phyloP scores from a whole-genome alignment of 1,284 basidiomycete genomes.

The Cutaneotrichosporon cutaneum region DNA sequence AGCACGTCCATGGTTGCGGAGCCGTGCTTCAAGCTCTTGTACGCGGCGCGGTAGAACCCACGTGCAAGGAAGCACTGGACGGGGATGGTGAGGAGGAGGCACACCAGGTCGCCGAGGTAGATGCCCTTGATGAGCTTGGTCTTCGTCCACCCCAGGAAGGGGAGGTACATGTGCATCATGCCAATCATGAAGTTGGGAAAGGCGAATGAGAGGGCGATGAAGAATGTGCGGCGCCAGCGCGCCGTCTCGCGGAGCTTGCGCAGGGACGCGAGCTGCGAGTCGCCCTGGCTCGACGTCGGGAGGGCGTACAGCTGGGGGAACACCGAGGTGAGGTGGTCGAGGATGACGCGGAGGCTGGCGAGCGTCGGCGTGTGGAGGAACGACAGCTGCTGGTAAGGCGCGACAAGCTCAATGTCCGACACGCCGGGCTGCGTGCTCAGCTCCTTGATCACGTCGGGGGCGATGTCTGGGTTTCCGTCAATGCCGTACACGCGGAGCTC shows the following conservation, averaged over 20 bases:
- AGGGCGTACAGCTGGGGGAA: conserved; percentile 50
- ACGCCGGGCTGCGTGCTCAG: conserved; percentile 68
- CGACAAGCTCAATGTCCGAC: conserved; percentile 67
- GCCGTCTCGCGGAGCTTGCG: conserved; percentile 87
- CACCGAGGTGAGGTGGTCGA: conserved; percentile 74
- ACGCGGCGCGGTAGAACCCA: conserved; percentile 86
- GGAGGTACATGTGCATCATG: conserved; percentile 73
- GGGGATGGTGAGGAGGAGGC: conserved; percentile 80
- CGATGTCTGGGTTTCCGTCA: conserved; percentile 32
- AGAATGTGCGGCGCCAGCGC: conserved; percentile 82
- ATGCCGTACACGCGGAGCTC: conserved; percentile 49
- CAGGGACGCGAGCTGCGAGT: conserved; percentile 83
- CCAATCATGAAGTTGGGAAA: conserved; percentile 88
- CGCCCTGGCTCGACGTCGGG: conserved; percentile 44
- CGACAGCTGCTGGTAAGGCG: conserved; percentile 69
- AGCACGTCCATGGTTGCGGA: conserved; percentile 89
- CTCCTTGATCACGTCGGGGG: conserved; percentile 30
- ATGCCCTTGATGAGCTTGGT: conserved; percentile 61
- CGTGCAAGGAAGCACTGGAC: conserved; percentile 89
- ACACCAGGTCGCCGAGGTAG: conserved; percentile 80
- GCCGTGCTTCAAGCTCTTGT: conserved; percentile 84
- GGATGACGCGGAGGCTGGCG: conserved; percentile 76
- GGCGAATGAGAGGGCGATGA: conserved; percentile 74
- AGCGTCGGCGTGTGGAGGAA: conserved; percentile 73
- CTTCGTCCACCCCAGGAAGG: conserved; percentile 51